Percentiles rank a stretch among this genome's conserved stretches.
Evolutionary conservation across 768 basidiomycete genomes (phyloP).

Genomic region (Lentinus brumalis): DNA sequence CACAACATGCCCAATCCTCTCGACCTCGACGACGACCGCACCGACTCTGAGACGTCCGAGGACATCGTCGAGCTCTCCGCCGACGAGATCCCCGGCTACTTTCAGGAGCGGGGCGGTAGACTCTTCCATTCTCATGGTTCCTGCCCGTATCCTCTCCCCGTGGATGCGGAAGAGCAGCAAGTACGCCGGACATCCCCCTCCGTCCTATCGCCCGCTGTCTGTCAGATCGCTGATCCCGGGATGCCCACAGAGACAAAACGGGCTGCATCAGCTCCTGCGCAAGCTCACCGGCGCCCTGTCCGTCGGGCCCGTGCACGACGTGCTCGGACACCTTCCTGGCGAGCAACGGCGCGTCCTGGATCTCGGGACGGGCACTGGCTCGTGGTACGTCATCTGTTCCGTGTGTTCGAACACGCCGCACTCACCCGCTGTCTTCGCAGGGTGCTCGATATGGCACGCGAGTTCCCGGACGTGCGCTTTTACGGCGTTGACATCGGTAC

Average conservation of each 20-base stretch:
- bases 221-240: neutral
- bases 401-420: neutral
- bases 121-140: constrained; percentile 68
- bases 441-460: constrained; percentile 72
- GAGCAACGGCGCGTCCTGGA: constrained; percentile 62
- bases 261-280: constrained; percentile 50
- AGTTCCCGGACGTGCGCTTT: constrained; percentile 66
- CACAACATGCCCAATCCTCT: constrained; percentile 9
- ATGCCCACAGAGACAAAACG: constrained; percentile 50
- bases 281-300: constrained; percentile 57
- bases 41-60: constrained; percentile 44
- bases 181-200: constrained; percentile 41
- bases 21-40: constrained; percentile 36
- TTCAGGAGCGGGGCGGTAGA: constrained; percentile 56
- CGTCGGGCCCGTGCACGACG: constrained; percentile 58
- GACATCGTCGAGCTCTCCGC: constrained; percentile 47
- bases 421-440: constrained; percentile 38
- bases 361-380: constrained; percentile 75
- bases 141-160: constrained; percentile 73
- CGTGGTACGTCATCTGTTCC: constrained; percentile 48
- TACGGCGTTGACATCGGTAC: constrained; percentile 78
- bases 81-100: constrained; percentile 63
- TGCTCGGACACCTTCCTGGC: constrained; percentile 44
- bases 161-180: constrained; percentile 68
- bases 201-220: neutral